Conservation (phyloP, 1,284 basidiomycete genomes). For the Ganoderma meredithae region DNA sequence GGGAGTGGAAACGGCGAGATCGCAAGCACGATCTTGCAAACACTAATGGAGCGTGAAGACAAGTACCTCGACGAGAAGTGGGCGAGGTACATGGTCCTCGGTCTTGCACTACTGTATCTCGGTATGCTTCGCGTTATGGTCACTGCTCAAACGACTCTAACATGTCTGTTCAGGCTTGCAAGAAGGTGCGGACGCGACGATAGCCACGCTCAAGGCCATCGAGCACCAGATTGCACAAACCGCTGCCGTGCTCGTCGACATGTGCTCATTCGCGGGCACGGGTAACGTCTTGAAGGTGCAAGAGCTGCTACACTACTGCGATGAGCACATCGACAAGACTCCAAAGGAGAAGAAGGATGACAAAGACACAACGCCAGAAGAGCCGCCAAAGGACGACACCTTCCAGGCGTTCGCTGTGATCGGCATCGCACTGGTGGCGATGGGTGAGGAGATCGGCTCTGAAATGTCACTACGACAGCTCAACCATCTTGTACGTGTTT, state of each 20-base stretch:
- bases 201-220: slow-evolving; percentile 95
- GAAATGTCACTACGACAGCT: slow-evolving; percentile 97
- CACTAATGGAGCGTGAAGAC: slow-evolving; percentile 89
- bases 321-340: slow-evolving; percentile 84
- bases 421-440: slow-evolving; percentile 93
- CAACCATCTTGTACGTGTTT: slow-evolving; percentile 83
- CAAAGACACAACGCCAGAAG: slow-evolving; percentile 63
- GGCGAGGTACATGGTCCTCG: slow-evolving; percentile 91
- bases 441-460: slow-evolving; percentile 98
- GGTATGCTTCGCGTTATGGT: slow-evolving; percentile 53
- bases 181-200: slow-evolving; percentile 93
- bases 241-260: slow-evolving; percentile 92
- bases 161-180: slow-evolving; percentile 71
- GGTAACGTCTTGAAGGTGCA: slow-evolving; percentile 97
- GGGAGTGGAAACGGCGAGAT: slow-evolving; percentile 97
- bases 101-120: slow-evolving; percentile 91
- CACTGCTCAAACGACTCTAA: background rate
- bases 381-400: slow-evolving; percentile 71
- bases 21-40: slow-evolving; percentile 89
- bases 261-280: slow-evolving; percentile 94
- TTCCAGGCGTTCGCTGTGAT: slow-evolving; percentile 96
- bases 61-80: slow-evolving; percentile 89
- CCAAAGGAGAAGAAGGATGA: slow-evolving; percentile 64
- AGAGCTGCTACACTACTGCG: slow-evolving; percentile 91
- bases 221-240: slow-evolving; percentile 93